Evolutionary conservation across 2,329 filamentous ascomycete species (phyloP).

Genomic region (Fusarium sp.): DNA sequence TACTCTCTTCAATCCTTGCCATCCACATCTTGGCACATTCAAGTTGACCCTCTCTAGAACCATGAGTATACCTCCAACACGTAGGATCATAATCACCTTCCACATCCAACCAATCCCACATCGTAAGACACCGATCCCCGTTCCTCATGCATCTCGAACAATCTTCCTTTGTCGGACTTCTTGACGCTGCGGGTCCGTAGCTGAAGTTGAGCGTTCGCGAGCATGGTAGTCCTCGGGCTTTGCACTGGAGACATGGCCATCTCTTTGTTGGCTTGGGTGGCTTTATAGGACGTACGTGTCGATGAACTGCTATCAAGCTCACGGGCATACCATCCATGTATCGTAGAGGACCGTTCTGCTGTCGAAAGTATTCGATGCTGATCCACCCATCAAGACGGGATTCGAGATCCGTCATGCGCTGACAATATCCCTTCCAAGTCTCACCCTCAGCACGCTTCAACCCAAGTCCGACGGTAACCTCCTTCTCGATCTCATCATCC

Average conservation of each 20-base stretch:
- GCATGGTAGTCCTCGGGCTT: slow-evolving; percentile 37
- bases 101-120: slow-evolving; percentile 62
- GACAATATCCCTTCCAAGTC: slow-evolving; percentile 5
- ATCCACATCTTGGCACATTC: slow-evolving; percentile 13
- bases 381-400: slow-evolving; percentile 18
- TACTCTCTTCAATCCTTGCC: neutral
- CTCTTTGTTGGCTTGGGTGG: neutral
- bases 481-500: slow-evolving; percentile 16
- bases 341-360: slow-evolving; percentile 17
- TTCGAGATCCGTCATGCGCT: slow-evolving; percentile 30
- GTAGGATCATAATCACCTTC: slow-evolving; percentile 54
- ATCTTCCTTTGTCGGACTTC: neutral
- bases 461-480: neutral
- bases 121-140: slow-evolving; percentile 45
- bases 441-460: slow-evolving; percentile 14
- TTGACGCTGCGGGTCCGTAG: neutral
- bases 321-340: slow-evolving; percentile 48
- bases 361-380: slow-evolving; percentile 6
- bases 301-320: slow-evolving; percentile 30
- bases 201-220: slow-evolving; percentile 28
- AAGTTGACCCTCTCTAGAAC: neutral
- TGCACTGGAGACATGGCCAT: slow-evolving; percentile 43
- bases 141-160: slow-evolving; percentile 43
- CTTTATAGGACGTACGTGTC: slow-evolving; percentile 24
- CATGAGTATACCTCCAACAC: slow-evolving; percentile 11